phyloP scores from a whole-genome alignment of 768 basidiomycete species.

The Botryobasidium botryosum region DNA sequence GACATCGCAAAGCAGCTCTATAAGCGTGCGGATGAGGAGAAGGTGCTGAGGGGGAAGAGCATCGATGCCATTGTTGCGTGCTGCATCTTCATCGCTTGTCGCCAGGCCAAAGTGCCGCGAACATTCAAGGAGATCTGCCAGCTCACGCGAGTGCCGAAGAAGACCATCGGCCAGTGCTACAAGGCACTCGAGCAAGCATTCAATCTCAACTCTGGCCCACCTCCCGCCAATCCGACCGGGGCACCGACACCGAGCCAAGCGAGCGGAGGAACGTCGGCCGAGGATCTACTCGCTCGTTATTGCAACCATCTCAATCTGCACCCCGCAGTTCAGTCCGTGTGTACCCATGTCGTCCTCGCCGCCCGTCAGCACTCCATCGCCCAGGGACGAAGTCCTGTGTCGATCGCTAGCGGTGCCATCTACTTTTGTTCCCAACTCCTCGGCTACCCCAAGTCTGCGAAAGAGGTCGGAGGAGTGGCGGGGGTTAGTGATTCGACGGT shows the following conservation, averaged over 20 bases:
- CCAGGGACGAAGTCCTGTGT: constrained; percentile 86
- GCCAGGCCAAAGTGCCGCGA: constrained; percentile 86
- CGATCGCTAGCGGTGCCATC: constrained; percentile 96
- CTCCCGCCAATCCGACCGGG: constrained; percentile 28
- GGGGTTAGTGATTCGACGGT: constrained; percentile 95
- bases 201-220: constrained; percentile 69
- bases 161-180: constrained; percentile 86
- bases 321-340: constrained; percentile 65
- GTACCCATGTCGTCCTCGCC: constrained; percentile 62
- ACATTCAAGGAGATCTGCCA: constrained; percentile 95
- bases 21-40: constrained; percentile 93
- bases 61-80: constrained; percentile 90
- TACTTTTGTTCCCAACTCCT: constrained; percentile 80
- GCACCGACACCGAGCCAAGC: constrained; percentile 25
- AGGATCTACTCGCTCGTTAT: constrained; percentile 80
- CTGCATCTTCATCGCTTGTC: constrained; percentile 94
- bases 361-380: constrained; percentile 76
- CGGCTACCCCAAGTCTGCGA: constrained; percentile 53
- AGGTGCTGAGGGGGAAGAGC: constrained; percentile 77
- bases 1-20: constrained; percentile 95
- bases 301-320: constrained; percentile 85
- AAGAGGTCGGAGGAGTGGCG: constrained; percentile 79
- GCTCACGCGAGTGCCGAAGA: constrained; percentile 86
- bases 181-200: constrained; percentile 78
- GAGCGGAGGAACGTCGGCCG: constrained; percentile 23